These are phyloP conservation scores for Aspergillus fumigatus DNA, from an alignment of 2,329 filamentous ascomycete species.

Conservation along the genomic window DNA sequence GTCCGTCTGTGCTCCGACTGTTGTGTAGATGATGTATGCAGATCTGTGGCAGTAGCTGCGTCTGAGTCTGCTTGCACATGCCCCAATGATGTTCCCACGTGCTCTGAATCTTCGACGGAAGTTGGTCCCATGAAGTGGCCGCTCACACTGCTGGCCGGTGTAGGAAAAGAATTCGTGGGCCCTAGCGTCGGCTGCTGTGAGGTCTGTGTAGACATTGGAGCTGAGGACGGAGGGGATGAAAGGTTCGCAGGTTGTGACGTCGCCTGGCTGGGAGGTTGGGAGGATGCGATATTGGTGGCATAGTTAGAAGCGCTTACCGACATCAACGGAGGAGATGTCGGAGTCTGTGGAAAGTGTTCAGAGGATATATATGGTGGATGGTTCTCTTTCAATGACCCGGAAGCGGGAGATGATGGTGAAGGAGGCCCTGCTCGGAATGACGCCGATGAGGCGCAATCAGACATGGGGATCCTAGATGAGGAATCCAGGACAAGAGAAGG, in stretches of 20 bases:
- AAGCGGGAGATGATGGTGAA: conserved; percentile 41
- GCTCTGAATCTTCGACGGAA: conserved; percentile 33
- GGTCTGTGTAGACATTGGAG: conserved; percentile 40
- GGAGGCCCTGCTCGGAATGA: conserved; percentile 36
- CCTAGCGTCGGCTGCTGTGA: conserved; percentile 40
- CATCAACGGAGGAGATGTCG: conserved; percentile 47
- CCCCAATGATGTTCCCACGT: conserved; percentile 28
- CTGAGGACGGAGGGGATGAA: conserved; percentile 39
- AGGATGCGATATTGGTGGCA: conserved; percentile 43
- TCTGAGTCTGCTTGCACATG: conserved; percentile 18
- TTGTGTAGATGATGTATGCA: conserved; percentile 14
- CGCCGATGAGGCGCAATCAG: conserved; percentile 31
- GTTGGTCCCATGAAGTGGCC: conserved; percentile 29
- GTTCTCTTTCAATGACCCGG: conserved; percentile 36
- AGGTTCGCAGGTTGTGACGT: conserved; percentile 37
- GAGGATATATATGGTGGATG: conserved; percentile 23
- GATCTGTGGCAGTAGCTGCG: conserved; percentile 10
- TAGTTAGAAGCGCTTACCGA: conserved; percentile 47
- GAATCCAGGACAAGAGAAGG: conserved; percentile 4
- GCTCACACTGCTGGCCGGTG: conserved; percentile 43
- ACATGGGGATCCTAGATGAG: conserved; percentile 30
- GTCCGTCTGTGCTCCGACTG: conserved; percentile 29
- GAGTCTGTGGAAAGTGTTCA: conserved; percentile 34
- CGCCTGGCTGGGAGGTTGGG: conserved; percentile 43
- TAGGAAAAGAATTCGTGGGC: conserved; percentile 41